phyloP scores from a whole-genome alignment of 108 stramenopile genomes.

The Parmales sp. region DNA sequence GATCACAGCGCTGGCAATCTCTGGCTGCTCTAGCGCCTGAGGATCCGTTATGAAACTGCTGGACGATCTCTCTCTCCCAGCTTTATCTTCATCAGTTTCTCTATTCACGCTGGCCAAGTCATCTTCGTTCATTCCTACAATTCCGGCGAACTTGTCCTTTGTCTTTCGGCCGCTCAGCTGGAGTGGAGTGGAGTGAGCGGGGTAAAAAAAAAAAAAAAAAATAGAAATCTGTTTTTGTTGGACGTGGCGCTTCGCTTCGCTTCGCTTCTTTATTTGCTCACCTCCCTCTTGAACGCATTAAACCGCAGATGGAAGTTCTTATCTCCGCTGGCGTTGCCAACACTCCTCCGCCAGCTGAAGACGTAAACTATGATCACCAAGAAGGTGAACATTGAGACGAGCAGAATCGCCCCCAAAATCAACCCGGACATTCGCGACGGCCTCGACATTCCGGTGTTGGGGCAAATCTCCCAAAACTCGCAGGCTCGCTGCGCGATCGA shows the following conservation, averaged over 20 bases:
- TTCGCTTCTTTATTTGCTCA: background rate
- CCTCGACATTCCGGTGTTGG: background rate
- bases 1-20: background rate
- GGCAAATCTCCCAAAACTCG: constrained; percentile 9
- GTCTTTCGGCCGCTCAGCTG: no score
- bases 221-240: background rate
- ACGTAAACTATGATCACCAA: background rate
- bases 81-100: background rate
- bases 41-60: background rate
- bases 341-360: constrained; percentile 6
- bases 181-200: no score
- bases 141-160: background rate
- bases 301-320: background rate
- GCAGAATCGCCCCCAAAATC: background rate
- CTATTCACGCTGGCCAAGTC: background rate
- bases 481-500: background rate
- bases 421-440: background rate
- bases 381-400: background rate
- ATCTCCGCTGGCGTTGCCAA: background rate
- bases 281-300: constrained; percentile 2
- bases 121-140: background rate
- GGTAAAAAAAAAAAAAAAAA: no score
- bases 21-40: background rate
- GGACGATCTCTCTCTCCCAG: background rate
- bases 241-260: background rate